Evolutionary conservation across 768 basidiomycete species (phyloP).

Genomic region (Suillus occidentalis): DNA sequence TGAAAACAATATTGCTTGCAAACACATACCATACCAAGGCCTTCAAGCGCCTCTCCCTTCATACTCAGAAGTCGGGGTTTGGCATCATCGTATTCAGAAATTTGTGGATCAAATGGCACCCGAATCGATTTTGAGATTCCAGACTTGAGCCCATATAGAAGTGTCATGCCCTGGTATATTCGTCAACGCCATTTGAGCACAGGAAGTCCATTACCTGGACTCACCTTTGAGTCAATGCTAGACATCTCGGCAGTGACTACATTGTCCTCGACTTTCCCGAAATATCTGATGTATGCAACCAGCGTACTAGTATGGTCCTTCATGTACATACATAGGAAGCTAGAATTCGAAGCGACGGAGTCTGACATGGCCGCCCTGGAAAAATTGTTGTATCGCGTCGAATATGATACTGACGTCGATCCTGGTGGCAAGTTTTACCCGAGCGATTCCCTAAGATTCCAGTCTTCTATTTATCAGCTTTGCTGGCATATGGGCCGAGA

Average conservation of each 20-base stretch:
- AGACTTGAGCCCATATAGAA: constrained; percentile 58
- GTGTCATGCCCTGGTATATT: constrained; percentile 59
- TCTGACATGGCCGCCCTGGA: constrained; percentile 50
- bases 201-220: constrained; percentile 6
- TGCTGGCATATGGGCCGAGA: too few species aligned
- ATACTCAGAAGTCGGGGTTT: constrained; percentile 77
- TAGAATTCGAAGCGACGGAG: constrained; percentile 49
- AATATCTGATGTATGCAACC: constrained; percentile 59
- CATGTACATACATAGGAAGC: constrained; percentile 76
- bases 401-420: not conserved
- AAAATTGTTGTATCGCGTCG: not conserved
- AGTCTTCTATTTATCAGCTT: not conserved
- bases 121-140: constrained; percentile 45
- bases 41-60: constrained; percentile 66
- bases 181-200: not conserved
- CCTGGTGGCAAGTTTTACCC: not conserved
- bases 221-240: constrained; percentile 63
- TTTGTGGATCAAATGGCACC: constrained; percentile 68
- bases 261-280: constrained; percentile 46
- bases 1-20: not conserved
- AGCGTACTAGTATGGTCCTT: constrained; percentile 60
- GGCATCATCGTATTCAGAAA: constrained; percentile 75
- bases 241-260: constrained; percentile 70
- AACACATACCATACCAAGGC: constrained; percentile 71
- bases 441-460: not conserved